Conservation (phyloP, 2,329 filamentous ascomycete species). For the Incumbomyces delicatus region DNA sequence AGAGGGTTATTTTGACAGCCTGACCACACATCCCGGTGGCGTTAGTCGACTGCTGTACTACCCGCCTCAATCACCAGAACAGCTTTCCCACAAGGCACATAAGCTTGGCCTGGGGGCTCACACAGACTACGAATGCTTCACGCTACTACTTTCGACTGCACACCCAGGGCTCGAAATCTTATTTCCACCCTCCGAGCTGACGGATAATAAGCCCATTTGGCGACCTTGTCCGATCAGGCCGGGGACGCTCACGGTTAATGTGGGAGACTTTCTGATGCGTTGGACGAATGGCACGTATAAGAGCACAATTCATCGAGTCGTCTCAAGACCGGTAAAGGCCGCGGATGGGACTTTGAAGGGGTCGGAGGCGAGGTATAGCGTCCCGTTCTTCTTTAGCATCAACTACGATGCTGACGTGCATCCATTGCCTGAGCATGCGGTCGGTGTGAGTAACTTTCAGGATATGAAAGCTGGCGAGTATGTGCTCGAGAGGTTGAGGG, state of each 20-base stretch:
- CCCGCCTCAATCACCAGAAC: slow-evolving; percentile 10
- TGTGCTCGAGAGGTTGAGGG: slow-evolving; percentile 20
- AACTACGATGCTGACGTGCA: slow-evolving; percentile 15
- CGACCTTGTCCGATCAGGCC: slow-evolving; percentile 18
- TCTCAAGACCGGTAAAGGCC: slow-evolving; percentile 35
- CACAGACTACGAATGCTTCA: slow-evolving; percentile 39
- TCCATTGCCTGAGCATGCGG: slow-evolving; percentile 26
- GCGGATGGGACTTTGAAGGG: slow-evolving; percentile 17
- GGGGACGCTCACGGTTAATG: slow-evolving; percentile 34
- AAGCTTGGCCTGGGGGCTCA: slow-evolving; percentile 21
- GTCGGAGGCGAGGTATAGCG: slow-evolving; percentile 8
- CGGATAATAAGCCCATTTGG: slow-evolving; percentile 17
- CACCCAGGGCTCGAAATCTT: slow-evolving; percentile 21
- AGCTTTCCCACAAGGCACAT: slow-evolving; percentile 2
- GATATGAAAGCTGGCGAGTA: slow-evolving; percentile 21
- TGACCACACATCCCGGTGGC: slow-evolving; percentile 42
- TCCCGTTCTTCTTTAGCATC: slow-evolving; percentile 16
- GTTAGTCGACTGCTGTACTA: slow-evolving; percentile 23
- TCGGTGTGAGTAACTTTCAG: slow-evolving; percentile 14
- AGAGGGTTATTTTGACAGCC: slow-evolving; percentile 47
- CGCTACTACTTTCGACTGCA: slow-evolving; percentile 32
- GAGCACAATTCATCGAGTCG: slow-evolving; percentile 44
- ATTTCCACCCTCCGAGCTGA: slow-evolving; percentile 17
- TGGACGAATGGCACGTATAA: slow-evolving; percentile 43
- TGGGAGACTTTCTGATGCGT: slow-evolving; percentile 37